Percentiles rank a stretch among this genome's conserved stretches.
These are phyloP conservation scores for Monilinia fructigena DNA, from an alignment of 2,329 filamentous ascomycete species.

Conservation along the genomic window DNA sequence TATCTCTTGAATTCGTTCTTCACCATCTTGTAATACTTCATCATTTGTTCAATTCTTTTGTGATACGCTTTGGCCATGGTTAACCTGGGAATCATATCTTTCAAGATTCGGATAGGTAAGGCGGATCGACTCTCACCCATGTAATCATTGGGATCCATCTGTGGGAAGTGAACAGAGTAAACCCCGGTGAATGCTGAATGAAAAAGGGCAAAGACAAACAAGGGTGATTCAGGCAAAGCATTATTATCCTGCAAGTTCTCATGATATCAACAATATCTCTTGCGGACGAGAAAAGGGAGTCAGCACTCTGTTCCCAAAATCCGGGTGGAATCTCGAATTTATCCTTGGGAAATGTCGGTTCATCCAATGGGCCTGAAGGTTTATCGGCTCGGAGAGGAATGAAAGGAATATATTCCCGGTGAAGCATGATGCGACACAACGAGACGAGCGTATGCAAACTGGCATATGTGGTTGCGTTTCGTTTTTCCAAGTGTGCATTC, in stretches of 20 bases:
- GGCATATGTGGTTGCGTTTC: constrained; percentile 62
- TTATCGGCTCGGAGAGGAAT: constrained; percentile 54
- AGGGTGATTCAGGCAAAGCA: constrained; percentile 62
- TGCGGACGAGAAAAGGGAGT: constrained; percentile 61
- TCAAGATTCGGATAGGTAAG: constrained; percentile 51
- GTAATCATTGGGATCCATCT: constrained; percentile 61
- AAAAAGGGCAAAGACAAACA: constrained; percentile 66
- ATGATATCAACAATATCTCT: constrained; percentile 64
- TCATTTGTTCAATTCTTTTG: constrained; percentile 52
- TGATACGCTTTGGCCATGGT: constrained; percentile 59
- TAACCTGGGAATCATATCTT: constrained; percentile 51
- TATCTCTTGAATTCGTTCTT: constrained; percentile 46
- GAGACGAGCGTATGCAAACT: constrained; percentile 65
- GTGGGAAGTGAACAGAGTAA: constrained; percentile 65
- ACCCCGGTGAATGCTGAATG: constrained; percentile 64
- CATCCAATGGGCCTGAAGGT: constrained; percentile 58
- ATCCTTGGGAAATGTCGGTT: constrained; percentile 52
- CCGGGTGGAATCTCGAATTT: constrained; percentile 48
- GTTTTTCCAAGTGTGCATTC: constrained; percentile 62
- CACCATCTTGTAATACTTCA: constrained; percentile 52
- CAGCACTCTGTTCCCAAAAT: constrained; percentile 64
- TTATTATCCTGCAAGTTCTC: constrained; percentile 58
- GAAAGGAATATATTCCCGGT: constrained; percentile 67
- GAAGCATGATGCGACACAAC: constrained; percentile 65
- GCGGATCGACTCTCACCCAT: constrained; percentile 45